Conservation (phyloP, 192 early-diverging fungal genomes). For the Rhizophagus sp. region DNA sequence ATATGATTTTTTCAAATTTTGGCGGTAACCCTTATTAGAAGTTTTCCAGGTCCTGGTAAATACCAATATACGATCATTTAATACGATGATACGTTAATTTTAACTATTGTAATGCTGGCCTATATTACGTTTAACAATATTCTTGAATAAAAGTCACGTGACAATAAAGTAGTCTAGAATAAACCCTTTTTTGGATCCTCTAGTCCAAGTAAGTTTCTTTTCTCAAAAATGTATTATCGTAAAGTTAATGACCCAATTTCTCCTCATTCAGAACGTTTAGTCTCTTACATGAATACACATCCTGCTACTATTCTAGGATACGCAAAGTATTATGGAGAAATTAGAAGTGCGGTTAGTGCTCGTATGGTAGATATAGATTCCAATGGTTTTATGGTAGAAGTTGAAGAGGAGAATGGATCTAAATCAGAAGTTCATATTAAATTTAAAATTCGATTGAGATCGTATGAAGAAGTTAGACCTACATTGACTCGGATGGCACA, state of each 20-base stretch:
- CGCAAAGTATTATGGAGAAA: slow-evolving; percentile 42
- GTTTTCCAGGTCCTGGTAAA: too few species aligned
- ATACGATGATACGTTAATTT: too few species aligned
- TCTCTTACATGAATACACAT: slow-evolving; percentile 46
- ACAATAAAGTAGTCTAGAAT: too few species aligned
- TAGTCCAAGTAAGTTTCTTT: too few species aligned
- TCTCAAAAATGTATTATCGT: background rate
- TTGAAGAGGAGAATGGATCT: slow-evolving; percentile 23
- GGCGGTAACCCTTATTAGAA: too few species aligned
- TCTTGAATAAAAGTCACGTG: too few species aligned
- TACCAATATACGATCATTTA: too few species aligned
- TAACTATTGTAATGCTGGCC: too few species aligned
- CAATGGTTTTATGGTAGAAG: slow-evolving; percentile 34
- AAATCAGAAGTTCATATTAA: slow-evolving; percentile 32
- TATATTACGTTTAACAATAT: too few species aligned
- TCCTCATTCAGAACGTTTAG: slow-evolving; percentile 34
- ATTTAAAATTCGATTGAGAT: slow-evolving; percentile 35
- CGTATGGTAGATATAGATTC: slow-evolving; percentile 41
- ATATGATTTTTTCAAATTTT: too few species aligned
- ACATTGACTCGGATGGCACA: slow-evolving; percentile 48
- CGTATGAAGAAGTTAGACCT: slow-evolving; percentile 43
- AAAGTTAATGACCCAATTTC: slow-evolving; percentile 36
- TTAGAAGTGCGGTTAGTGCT: slow-evolving; percentile 34
- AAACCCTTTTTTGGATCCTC: too few species aligned
- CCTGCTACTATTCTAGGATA: slow-evolving; percentile 43